These are phyloP conservation scores for Rhodotorula sp. DNA, from an alignment of 1,284 basidiomycete species.

Conservation along the genomic window DNA sequence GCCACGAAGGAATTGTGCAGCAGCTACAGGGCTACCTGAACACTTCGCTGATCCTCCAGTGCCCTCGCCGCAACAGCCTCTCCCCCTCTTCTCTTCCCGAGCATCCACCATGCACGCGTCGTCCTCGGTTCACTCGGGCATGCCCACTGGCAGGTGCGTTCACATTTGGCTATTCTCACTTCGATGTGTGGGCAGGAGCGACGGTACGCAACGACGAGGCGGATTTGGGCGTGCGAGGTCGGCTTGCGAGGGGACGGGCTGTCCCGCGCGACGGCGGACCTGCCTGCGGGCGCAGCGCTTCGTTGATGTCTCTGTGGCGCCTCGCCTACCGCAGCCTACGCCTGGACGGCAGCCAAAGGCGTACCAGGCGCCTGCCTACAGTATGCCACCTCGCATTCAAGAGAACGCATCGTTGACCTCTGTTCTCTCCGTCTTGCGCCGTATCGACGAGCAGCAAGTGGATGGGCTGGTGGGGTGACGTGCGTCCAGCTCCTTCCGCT, in stretches of 20 bases:
- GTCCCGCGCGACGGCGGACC: too few relatives aligned
- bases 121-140: constrained; percentile 31
- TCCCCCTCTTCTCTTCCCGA: background rate
- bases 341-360: too few relatives aligned
- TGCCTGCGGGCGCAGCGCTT: too few relatives aligned
- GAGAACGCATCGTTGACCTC: too few relatives aligned
- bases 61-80: background rate
- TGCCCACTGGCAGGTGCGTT: constrained; percentile 22
- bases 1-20: background rate
- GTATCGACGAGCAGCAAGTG: constrained; percentile 50
- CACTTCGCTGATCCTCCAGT: background rate
- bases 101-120: constrained; percentile 21
- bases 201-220: too few relatives aligned
- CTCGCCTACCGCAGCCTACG: too few relatives aligned
- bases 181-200: background rate
- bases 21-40: background rate
- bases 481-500: constrained; percentile 4
- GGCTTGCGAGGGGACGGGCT: too few relatives aligned
- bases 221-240: too few relatives aligned
- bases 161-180: too few relatives aligned
- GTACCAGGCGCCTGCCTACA: too few relatives aligned
- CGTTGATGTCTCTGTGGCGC: too few relatives aligned
- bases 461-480: constrained; percentile 71
- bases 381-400: too few relatives aligned
- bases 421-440: background rate